Conservation (phyloP, 306 rosid genomes). For the Cucumis cinereus region DNA sequence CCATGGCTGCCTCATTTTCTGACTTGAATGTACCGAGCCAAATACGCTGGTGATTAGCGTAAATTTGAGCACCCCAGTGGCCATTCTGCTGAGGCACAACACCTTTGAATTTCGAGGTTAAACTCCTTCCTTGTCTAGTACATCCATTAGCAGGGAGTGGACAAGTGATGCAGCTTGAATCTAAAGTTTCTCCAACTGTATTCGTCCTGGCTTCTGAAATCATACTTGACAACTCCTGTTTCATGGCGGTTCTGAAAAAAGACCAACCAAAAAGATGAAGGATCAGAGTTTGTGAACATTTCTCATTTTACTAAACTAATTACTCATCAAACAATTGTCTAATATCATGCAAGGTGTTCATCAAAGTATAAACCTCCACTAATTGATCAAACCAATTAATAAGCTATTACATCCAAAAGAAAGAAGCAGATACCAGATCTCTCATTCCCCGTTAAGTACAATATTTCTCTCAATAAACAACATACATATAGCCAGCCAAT, state of each 20-base stretch:
- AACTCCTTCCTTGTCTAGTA: background rate
- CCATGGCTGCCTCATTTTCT: constrained; percentile 66
- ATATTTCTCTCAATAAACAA: background rate
- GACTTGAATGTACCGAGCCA: constrained; percentile 91
- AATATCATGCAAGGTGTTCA: background rate
- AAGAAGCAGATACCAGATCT: background rate
- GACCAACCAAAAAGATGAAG: background rate
- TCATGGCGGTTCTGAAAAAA: background rate
- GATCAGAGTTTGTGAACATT: background rate
- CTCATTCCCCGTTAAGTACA: background rate
- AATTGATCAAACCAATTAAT: background rate
- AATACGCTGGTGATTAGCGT: constrained; percentile 68
- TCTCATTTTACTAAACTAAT: background rate
- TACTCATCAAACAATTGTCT: background rate
- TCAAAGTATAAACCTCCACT: background rate
- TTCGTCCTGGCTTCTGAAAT: constrained; percentile 6
- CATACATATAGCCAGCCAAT: background rate
- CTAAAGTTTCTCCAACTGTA: constrained; percentile 2
- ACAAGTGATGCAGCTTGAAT: constrained; percentile 15
- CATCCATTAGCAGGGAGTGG: background rate
- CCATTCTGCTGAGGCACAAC: constrained; percentile 80
- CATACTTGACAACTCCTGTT: constrained; percentile 15
- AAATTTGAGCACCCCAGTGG: constrained; percentile 88
- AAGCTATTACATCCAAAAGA: background rate
- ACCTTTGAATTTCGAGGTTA: constrained; percentile 50